A percentile compares a stretch with the other conserved stretches of the same genome.
Conservation (phyloP, 805 yeast genomes). For the Cyberlindnera mycetangii region DNA sequence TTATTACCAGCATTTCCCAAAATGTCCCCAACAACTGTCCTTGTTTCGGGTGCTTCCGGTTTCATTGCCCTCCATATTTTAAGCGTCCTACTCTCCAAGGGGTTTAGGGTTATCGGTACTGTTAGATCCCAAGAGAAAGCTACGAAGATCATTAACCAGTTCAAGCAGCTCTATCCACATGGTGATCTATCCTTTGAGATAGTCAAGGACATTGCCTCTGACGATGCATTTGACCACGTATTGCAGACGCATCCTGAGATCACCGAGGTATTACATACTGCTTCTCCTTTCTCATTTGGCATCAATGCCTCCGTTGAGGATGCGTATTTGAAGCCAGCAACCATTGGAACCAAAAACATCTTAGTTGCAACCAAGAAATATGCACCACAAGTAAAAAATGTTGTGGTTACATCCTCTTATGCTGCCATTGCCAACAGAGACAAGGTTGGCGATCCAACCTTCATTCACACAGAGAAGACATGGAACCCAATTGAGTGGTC, state of each 20-base stretch:
- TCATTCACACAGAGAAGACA: constrained; percentile 40
- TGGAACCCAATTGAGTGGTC: constrained; percentile 57
- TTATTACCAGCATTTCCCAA: too few relatives aligned
- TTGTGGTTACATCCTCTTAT: constrained; percentile 52
- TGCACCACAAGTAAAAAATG: constrained; percentile 40
- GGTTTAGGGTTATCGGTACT: constrained; percentile 43
- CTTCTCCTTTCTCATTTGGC: constrained; percentile 53
- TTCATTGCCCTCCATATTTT: constrained; percentile 46
- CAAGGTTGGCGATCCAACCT: constrained; percentile 33
- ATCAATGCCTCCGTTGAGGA: constrained; percentile 41
- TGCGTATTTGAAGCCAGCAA: constrained; percentile 54
- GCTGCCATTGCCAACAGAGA: constrained; percentile 43
- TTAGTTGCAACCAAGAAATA: constrained; percentile 44
- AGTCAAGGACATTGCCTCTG: constrained; percentile 44
- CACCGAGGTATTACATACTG: constrained; percentile 55
- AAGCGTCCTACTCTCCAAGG: constrained; percentile 35
- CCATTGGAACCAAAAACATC: constrained; percentile 52
- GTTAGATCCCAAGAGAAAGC: constrained; percentile 41
- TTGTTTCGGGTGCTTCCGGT: constrained; percentile 51
- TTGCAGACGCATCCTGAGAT: constrained; percentile 48
- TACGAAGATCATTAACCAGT: constrained; percentile 29
- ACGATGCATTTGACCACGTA: constrained; percentile 44
- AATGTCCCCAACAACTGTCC: constrained; percentile 28
- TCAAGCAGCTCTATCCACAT: constrained; percentile 30
- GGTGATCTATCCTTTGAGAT: constrained; percentile 41